phyloP scores from a whole-genome alignment of 1,284 basidiomycete genomes.

The Prillingera fragicola region DNA sequence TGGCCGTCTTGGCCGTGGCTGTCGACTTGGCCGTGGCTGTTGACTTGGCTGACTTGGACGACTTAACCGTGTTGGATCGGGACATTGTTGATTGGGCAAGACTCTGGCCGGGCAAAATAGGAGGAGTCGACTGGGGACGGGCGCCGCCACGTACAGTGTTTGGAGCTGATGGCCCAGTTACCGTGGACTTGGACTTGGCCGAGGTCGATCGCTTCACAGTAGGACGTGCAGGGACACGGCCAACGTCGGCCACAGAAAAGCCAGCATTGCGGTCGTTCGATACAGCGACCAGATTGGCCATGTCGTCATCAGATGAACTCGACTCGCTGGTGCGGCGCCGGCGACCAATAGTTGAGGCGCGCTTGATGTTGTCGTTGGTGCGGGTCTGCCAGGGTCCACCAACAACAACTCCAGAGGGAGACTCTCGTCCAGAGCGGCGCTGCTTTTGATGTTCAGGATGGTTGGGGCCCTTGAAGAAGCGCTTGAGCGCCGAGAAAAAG shows the following conservation, averaged over 20 bases:
- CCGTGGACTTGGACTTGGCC: conserved; percentile 31
- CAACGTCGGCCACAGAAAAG: conserved; percentile 40
- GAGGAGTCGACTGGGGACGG: background rate
- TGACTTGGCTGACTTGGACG: conserved; percentile 5
- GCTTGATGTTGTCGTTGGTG: conserved; percentile 43
- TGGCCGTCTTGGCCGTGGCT: conserved; percentile 6
- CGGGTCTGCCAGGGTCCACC: conserved; percentile 40
- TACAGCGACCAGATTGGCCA: conserved; percentile 38
- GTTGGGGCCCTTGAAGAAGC: conserved; percentile 38
- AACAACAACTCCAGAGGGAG: conserved; percentile 26
- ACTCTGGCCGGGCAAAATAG: background rate
- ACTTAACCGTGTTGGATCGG: conserved; percentile 27
- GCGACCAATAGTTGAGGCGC: conserved; percentile 14
- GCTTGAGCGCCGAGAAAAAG: conserved; percentile 42
- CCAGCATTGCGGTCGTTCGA: conserved; percentile 32
- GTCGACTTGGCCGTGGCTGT: background rate
- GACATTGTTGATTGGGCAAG: conserved; percentile 13
- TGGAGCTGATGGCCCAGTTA: conserved; percentile 18
- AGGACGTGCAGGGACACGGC: conserved; percentile 10
- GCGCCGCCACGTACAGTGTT: too few species aligned
- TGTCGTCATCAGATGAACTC: conserved; percentile 35
- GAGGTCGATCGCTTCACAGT: conserved; percentile 28
- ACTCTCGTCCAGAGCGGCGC: conserved; percentile 28
- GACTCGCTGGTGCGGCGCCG: conserved; percentile 32
- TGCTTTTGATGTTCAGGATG: background rate